A percentile compares a stretch with the other conserved stretches of the same genome.
phyloP scores from a whole-genome alignment of 768 basidiomycete species.

The Coprinopsis strossmayeri region DNA sequence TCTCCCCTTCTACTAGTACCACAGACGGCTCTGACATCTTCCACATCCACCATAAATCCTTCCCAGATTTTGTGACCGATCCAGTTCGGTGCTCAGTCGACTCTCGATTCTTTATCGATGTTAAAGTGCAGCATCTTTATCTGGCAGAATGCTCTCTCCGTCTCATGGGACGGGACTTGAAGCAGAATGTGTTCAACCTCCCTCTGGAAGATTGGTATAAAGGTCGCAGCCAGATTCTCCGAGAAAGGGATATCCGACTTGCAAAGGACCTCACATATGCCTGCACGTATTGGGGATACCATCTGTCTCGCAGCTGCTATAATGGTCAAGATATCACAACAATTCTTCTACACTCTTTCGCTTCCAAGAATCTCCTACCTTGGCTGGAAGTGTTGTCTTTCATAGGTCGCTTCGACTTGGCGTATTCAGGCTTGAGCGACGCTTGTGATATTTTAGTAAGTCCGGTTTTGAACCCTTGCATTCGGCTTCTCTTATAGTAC shows the following conservation, averaged over 20 bases:
- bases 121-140: background rate
- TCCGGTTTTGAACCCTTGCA: background rate
- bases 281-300: background rate
- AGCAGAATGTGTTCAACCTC: background rate
- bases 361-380: background rate
- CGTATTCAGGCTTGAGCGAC: background rate
- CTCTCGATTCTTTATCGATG: background rate
- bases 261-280: background rate
- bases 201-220: background rate
- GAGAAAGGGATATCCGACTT: background rate
- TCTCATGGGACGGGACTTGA: background rate
- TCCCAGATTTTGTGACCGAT: constrained; percentile 1
- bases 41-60: background rate
- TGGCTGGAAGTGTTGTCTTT: background rate
- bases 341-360: background rate
- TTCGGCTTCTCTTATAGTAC: too few relatives aligned
- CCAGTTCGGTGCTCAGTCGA: background rate
- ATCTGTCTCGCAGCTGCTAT: background rate
- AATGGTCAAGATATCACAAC: background rate
- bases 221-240: background rate
- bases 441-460: background rate
- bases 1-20: background rate
- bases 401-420: background rate
- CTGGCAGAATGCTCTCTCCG: background rate
- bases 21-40: background rate